Base-by-base conservation (phyloP, 352 stramenopile genomes). In the Elongisporangium prolatum region DNA sequence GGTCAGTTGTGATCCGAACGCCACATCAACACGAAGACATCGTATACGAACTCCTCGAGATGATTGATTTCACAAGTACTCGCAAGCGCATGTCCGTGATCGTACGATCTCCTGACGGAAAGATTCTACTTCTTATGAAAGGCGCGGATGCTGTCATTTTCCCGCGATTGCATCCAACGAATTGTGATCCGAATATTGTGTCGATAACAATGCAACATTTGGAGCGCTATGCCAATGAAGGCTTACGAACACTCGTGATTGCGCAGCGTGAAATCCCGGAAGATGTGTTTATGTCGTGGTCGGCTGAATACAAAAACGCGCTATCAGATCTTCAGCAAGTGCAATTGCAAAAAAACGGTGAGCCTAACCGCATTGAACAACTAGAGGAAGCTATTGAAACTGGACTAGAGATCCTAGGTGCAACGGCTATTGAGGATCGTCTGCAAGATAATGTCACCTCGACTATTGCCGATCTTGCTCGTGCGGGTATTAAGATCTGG, bases 61-160 rank as follows among this genome's bases (percentile, higher is more conserved):
- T 99, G 59, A 98, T 99, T 64, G 97, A 98, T 61, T 99, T 99
- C 71, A 97, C 98, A 54, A 98, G 91, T 53, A 89, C 97, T n/a
- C 80, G 97, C 24, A 99, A 99, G 74, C 79, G 97, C 54, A 99
- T 99, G 97, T 98, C 93, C 5, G 96, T 99, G 18, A 70, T 99
- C n/a, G 84, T 98, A 13, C 77, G 94, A 40, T 85, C 79, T 0
- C 75, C 77, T 0, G 80, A 89, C 48, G 75, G 78, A 47, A 73
- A 77, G 9, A 65, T 94, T 2, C 56, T 92, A 64, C 51, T 94
- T 58, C 64, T 94, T 16, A 91, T 80, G 1, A 97, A 97, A 54
- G 89, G 89, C 9, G 85, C 88, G 1, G 88, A 96, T 61, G 86
- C 84, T 2, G 83, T 96, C 17, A 86, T 92, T 48, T 94, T 91